phyloP scores from a whole-genome alignment of 1,284 basidiomycete species.

The Blastosporella zonata region DNA sequence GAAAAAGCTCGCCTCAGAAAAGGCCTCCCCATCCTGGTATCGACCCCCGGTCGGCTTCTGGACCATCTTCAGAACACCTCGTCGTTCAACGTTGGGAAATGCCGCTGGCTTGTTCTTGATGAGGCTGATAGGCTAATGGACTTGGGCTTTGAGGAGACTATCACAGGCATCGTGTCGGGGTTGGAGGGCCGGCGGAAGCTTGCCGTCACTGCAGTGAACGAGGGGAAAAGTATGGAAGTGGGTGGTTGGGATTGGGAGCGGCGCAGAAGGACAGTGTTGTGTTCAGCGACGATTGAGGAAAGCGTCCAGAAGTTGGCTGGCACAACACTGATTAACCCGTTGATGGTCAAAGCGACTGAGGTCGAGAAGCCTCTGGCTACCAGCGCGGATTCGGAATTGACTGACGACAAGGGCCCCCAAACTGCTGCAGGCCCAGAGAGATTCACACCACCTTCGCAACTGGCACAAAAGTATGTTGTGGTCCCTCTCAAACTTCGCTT shows the following conservation, averaged over 20 bases:
- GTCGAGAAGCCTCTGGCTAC: conserved; percentile 34
- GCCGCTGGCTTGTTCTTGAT: conserved; percentile 94
- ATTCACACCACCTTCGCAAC: conserved; percentile 93
- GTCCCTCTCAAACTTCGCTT: conserved; percentile 91
- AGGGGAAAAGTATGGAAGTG: conserved; percentile 69
- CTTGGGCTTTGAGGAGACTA: conserved; percentile 92
- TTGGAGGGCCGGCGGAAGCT: conserved; percentile 78
- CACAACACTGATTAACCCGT: conserved; percentile 67
- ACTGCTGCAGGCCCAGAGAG: conserved; percentile 32
- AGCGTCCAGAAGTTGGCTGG: conserved; percentile 94
- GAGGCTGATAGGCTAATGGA: conserved; percentile 98
- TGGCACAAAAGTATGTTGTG: conserved; percentile 92
- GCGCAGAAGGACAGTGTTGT: conserved; percentile 81
- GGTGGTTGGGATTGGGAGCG: conserved; percentile 86
- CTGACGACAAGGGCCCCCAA: background rate
- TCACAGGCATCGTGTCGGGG: conserved; percentile 84
- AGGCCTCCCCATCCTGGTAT: conserved; percentile 82
- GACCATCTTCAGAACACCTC: conserved; percentile 94
- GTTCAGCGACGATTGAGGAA: conserved; percentile 95
- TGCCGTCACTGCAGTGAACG: conserved; percentile 69
- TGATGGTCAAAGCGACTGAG: conserved; percentile 71
- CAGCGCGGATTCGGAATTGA: conserved; percentile 1
- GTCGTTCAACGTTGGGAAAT: conserved; percentile 90
- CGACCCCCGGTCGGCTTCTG: conserved; percentile 93
- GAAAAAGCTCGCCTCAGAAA: conserved; percentile 65